Percentiles rank a stretch among this genome's conserved stretches.
Conservation (phyloP, 2,329 filamentous ascomycete genomes). For the Ophiostoma sp. region DNA sequence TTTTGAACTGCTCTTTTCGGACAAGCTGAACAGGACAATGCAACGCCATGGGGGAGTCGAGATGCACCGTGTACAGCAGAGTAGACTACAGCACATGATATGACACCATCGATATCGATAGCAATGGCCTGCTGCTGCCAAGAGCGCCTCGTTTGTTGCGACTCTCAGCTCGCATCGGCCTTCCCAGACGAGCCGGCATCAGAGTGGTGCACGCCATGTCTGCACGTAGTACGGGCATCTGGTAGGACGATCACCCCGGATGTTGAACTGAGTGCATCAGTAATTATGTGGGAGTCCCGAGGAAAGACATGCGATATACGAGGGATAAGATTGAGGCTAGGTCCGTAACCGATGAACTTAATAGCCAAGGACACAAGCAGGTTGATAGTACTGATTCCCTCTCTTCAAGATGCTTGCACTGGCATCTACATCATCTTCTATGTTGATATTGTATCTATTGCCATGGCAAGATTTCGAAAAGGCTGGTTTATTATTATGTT, state of each 20-base stretch:
- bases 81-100: background rate
- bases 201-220: background rate
- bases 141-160: background rate
- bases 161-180: slow-evolving; percentile 10
- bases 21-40: slow-evolving; percentile 7
- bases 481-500: background rate
- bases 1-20: slow-evolving; percentile 9
- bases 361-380: background rate
- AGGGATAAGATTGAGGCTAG: background rate
- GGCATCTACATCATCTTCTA: no score
- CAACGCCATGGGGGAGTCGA: background rate
- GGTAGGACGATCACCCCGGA: no score
- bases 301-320: no score
- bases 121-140: background rate
- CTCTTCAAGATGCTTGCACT: no score
- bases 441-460: no score
- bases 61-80: background rate
- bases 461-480: no score
- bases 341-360: background rate
- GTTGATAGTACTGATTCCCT: background rate
- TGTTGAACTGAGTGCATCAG: no score
- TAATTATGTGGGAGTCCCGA: no score
- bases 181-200: background rate
- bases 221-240: no score
- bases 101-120: background rate